Evolutionary conservation across 1,284 basidiomycete species (phyloP), one percentile per base, ranked within the genome.

Genomic region (Trametes sp.): DNA sequence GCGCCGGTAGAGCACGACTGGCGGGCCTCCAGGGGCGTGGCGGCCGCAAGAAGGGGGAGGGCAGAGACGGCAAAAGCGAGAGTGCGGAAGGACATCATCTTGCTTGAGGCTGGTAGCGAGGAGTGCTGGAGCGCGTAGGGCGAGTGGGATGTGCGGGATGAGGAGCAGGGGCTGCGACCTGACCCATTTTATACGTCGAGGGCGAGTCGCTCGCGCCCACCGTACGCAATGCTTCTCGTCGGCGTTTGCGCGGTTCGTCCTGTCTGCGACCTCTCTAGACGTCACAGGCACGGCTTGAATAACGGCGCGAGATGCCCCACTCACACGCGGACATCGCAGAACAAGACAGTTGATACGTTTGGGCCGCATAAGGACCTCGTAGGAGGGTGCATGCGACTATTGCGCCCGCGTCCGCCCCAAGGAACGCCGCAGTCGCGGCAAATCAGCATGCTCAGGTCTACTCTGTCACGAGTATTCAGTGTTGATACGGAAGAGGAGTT

Each of bases 1-100:
- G 62, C 29, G 33, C 70, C 72, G 24, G 69, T 71, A 48, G 61
- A 68, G 64, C 73, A 73, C 9, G 29, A 23, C 21, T 29, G 31
- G 35, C 55, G 61, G 54, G 60, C 41, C 28, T 56, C 46, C 58
- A 52, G 49, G 38, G 63, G 66, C 42, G 55, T 64, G 63, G 66
- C 63, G 58, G 42, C 63, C 58, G 66, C 65, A 62, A 67, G 62
- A 36, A 67, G 54, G 51, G 65, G 53, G 33, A 61, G 33, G 29
- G 53, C 51, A 38, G 56, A 19, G 49, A 64, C n/a, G 44, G 49
- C 51, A 33, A 64, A 23, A 44, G 53, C 42, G 50, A 57, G n/a
- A 50, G 58, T 23, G 42, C 21, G 42, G 21, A 23, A 24, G 42
- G 10, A 45, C 19, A 42, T 42, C 42, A 45, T 45, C 23, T 46